These are phyloP conservation scores for Nicotiana obtusifolia DNA, from an alignment of 257 asterid genomes.

Conservation along the genomic window DNA sequence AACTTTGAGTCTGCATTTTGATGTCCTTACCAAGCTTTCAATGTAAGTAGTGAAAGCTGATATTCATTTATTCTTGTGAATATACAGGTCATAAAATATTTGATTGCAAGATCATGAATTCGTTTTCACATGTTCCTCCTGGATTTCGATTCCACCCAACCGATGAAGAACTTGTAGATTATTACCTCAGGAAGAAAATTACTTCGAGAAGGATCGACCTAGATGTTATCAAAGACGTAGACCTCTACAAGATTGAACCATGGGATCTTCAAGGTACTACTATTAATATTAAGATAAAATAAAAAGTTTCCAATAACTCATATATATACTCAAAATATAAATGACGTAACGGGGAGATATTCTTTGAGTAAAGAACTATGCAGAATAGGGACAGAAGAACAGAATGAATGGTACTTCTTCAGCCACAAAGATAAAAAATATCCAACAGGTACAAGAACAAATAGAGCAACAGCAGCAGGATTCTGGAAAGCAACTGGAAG, in stretches of 20 bases:
- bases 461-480: slow-evolving; percentile 87
- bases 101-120: slow-evolving; percentile 39
- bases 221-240: slow-evolving; percentile 80
- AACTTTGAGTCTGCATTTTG: neutral
- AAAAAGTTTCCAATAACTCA: neutral
- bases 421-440: slow-evolving; percentile 96
- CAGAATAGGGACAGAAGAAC: slow-evolving; percentile 83
- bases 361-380: slow-evolving; percentile 47
- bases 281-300: too few species aligned
- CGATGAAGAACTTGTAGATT: slow-evolving; percentile 90
- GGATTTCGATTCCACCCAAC: slow-evolving; percentile 95
- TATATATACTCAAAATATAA: neutral
- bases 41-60: neutral
- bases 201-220: slow-evolving; percentile 53
- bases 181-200: slow-evolving; percentile 73
- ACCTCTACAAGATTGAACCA: slow-evolving; percentile 90
- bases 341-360: neutral
- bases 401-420: slow-evolving; percentile 80
- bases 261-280: slow-evolving; percentile 93
- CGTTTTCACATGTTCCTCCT: slow-evolving; percentile 82
- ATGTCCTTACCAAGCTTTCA: too few species aligned
- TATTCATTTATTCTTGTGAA: neutral
- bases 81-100: slow-evolving; percentile 20
- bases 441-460: slow-evolving; percentile 88
- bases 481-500: slow-evolving; percentile 97